Evolutionary conservation across 177 flowering plant genomes (phyloP), one percentile per base, ranked within the genome.

Genomic region (Tripterygium wilfordii): DNA sequence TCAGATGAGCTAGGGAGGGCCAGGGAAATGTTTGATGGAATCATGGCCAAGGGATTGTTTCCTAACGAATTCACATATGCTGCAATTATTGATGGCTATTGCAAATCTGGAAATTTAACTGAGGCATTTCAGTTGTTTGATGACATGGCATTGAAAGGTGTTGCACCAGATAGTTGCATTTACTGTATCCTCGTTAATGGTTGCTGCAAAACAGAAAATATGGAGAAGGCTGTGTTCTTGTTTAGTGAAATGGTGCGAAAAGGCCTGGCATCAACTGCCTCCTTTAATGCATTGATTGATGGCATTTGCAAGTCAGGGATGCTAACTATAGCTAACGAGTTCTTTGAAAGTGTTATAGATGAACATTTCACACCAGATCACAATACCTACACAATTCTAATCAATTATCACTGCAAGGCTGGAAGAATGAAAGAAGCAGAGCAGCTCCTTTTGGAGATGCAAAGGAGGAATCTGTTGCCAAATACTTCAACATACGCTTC

Each of bases 61-160:
- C 85, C 73, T 10, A 77, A 75, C 45, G 43, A 10, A 27, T 66
- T 72, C 48, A 87, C 85, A 1, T 83, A 72, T 48, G 61, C 82
- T 42, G 69, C 76, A 36, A 72, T 88, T 42, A 78, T 88, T 23
- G 78, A 71, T 48, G 92, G 88, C 36, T 75, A 75, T 39, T 80
- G 87, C 78, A 80, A 80, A 66, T 63, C 73, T 17, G 70, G 69
- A 36, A 67, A 75, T 62, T 10, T 77, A 43, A 31, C 37, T 8
- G 83, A 77, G 64, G 89, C 88, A 37, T 78, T 88, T 49, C 36
- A 36, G 35, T 62, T 86, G 39, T 72, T 66, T 14, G 63, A 67
- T 55, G 84, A 75, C 49, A 88, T 88, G 83, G 25, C 47, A 16
- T 63, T 58, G 26, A 57, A 25, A 43, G 85, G 80, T 10, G 49